These are phyloP conservation scores for Escovopsis sp. DNA, from an alignment of 2,329 filamentous ascomycete species.

Conservation along the genomic window DNA sequence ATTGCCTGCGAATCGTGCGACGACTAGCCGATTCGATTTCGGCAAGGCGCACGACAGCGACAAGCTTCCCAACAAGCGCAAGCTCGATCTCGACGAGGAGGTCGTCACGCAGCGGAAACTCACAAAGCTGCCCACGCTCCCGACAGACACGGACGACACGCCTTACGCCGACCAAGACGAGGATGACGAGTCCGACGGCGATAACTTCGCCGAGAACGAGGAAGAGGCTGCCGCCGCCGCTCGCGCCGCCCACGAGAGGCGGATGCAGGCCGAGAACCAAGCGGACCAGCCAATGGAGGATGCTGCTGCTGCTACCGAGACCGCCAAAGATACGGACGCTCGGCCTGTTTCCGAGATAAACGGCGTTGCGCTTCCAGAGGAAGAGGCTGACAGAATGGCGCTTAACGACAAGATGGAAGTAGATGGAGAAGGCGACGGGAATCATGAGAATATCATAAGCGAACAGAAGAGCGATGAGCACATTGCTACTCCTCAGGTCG, in stretches of 20 bases:
- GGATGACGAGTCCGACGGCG: constrained; percentile 59
- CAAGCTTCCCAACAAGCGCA: constrained; percentile 55
- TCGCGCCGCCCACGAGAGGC: constrained; percentile 70
- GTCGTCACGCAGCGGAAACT: constrained; percentile 77
- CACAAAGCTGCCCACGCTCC: constrained; percentile 71
- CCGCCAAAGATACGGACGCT: constrained; percentile 9
- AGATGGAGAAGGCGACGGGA: constrained; percentile 40
- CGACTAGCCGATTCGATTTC: constrained; percentile 75
- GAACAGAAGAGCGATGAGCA: too few species aligned
- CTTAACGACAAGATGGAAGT: constrained; percentile 38
- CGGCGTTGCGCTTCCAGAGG: constrained; percentile 4
- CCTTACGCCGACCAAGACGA: constrained; percentile 49
- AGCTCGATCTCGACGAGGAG: constrained; percentile 77
- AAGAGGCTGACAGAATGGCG: background rate
- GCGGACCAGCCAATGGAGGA: constrained; percentile 23
- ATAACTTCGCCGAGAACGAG: constrained; percentile 67
- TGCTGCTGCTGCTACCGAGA: constrained; percentile 6
- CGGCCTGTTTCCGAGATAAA: constrained; percentile 4
- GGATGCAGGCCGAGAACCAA: constrained; percentile 38
- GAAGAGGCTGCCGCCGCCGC: constrained; percentile 80
- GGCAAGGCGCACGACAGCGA: constrained; percentile 54
- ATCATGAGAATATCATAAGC: too few species aligned
- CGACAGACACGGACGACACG: constrained; percentile 48
- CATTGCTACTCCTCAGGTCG: too few species aligned
- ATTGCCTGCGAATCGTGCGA: constrained; percentile 53